Base-by-base conservation (phyloP, 306 rosid species). In the Vigna hirtella region DNA sequence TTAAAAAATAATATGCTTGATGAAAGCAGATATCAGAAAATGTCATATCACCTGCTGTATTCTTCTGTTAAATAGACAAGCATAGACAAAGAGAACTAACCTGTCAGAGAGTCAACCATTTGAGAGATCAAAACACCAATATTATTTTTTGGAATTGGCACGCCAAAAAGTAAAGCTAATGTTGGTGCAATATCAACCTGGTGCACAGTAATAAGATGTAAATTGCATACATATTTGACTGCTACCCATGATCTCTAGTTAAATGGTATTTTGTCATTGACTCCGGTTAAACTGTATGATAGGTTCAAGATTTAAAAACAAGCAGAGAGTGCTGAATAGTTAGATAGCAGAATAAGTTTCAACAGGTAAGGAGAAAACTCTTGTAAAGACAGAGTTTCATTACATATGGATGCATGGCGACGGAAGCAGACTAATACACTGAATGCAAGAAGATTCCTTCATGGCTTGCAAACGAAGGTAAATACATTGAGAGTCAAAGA, bases 161-260 rank as follows among this genome's bases (percentile, higher is more conserved):
- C 92, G 17, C 98, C 93, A 83, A 90, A 88, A 58, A 94, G 89
- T 79, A 90, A 89, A 78, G 97, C 93, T 81, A 94, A 75, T 57
- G 97, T 94, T 63, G 98, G 90, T 38, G 89, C 91, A 66, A 94
- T 89, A 86, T 92, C 98, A 81, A 94, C 93, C 97, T 94, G 87
- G 70, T 47, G 52, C 68, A 81, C 73, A 81, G 55, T 58, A 70
- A 79, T 36, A 73, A 38, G 53, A 87, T 58, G 57, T 48, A 20
- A 82, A 63, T 83, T 51, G 83, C 75, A 78, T 71, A 63, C 58
- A 61, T 42, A 77, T 30, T 75, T 50, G 66, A 83, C 57, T 16
- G 36, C 22, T 72, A 49, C 69, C 47, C 74, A 65, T 61, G 65
- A 73, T 85, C 12, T 49, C 50, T n/a, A 48, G 69, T 75, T 32